Evolutionary conservation across 805 yeast species (phyloP).

Genomic region (Jamesozyma rosinii): DNA sequence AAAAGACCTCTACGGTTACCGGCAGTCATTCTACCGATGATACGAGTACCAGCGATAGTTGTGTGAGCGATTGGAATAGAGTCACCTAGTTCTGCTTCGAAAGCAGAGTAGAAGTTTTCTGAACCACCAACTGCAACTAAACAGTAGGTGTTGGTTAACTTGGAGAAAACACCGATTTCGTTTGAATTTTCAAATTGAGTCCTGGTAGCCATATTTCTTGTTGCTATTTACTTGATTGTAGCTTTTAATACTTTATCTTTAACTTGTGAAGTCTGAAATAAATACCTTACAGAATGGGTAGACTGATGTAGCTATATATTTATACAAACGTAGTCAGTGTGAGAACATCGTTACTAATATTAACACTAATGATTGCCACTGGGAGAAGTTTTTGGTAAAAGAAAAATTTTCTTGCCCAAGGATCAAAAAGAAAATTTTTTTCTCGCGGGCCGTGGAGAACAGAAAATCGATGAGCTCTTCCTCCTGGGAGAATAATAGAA

Average conservation of each 20-base stretch:
- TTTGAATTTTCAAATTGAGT: constrained; percentile 78
- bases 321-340: no score
- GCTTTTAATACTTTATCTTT: constrained; percentile 3
- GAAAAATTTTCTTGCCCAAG: not conserved
- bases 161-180: constrained; percentile 90
- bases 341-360: not conserved
- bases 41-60: constrained; percentile 96
- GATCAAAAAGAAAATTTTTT: not conserved
- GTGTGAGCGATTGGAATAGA: constrained; percentile 94
- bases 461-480: not conserved
- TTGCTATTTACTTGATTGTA: no score
- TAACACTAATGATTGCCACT: not conserved
- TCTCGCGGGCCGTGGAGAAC: not conserved
- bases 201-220: constrained; percentile 51
- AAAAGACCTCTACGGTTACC: constrained; percentile 96
- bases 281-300: no score
- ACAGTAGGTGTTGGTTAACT: constrained; percentile 91
- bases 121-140: constrained; percentile 96
- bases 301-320: not conserved
- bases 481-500: no score
- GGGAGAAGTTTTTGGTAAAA: not conserved
- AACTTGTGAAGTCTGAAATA: not conserved
- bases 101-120: constrained; percentile 78
- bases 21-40: constrained; percentile 95
- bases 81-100: constrained; percentile 95